Evolutionary conservation across 129 eudicot genomes (phyloP).

Genomic region (Flaveria robusta): DNA sequence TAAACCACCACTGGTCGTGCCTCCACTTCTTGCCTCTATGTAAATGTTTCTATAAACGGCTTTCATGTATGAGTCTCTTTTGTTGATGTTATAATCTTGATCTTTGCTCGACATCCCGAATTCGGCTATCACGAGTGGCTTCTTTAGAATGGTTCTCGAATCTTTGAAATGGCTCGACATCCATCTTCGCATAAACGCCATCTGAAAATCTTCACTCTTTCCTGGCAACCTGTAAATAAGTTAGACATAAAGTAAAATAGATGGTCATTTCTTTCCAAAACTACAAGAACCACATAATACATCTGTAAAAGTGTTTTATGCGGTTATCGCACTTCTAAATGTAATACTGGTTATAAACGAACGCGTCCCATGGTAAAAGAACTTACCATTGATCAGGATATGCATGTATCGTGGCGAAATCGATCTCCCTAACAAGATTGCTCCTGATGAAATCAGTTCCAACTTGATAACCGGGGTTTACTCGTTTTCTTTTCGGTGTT

Average conservation of each 20-base stretch:
- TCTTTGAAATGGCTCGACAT: slow-evolving; percentile 57
- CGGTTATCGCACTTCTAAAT: no score
- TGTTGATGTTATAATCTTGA: slow-evolving; percentile 40
- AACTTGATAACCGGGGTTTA: slow-evolving; percentile 75
- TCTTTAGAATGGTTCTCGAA: slow-evolving; percentile 49
- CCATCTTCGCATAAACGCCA: slow-evolving; percentile 70
- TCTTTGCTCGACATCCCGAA: slow-evolving; percentile 72
- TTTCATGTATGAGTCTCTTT: slow-evolving; percentile 48
- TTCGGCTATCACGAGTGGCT: slow-evolving; percentile 59
- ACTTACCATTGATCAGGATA: slow-evolving; percentile 63
- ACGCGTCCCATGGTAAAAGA: no score
- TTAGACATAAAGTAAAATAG: neutral
- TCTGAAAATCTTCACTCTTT: slow-evolving; percentile 49
- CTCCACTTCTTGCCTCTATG: slow-evolving; percentile 54
- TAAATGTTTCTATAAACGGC: slow-evolving; percentile 48
- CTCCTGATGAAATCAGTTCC: slow-evolving; percentile 72
- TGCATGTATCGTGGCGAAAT: slow-evolving; percentile 74
- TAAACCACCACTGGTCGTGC: slow-evolving; percentile 61
- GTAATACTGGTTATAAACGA: no score
- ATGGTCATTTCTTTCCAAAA: no score
- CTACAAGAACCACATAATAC: no score
- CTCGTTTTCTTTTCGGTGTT: slow-evolving; percentile 55
- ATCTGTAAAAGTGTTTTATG: no score
- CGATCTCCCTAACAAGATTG: slow-evolving; percentile 59
- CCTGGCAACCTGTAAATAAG: slow-evolving; percentile 51